Percentiles rank a stretch among this genome's conserved stretches.
These are phyloP conservation scores for Calonectria multiphialidica DNA, from an alignment of 2,329 filamentous ascomycete genomes.

Conservation along the genomic window DNA sequence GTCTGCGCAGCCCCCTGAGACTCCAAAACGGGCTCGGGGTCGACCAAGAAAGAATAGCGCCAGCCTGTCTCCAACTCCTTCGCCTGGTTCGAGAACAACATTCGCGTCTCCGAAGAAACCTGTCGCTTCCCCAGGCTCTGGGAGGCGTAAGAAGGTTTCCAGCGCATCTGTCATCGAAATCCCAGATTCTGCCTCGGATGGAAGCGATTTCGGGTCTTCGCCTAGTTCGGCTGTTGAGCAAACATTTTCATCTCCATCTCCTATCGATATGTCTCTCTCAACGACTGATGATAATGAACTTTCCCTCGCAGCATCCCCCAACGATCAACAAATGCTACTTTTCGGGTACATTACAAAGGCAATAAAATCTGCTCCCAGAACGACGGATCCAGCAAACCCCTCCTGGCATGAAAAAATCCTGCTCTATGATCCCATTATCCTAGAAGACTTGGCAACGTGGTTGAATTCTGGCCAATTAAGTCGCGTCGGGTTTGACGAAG, in stretches of 20 bases:
- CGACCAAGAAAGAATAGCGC: slow-evolving; percentile 54
- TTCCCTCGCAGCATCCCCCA: slow-evolving; percentile 53
- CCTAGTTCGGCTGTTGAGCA: slow-evolving; percentile 50
- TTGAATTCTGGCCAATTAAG: slow-evolving; percentile 79
- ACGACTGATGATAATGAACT: slow-evolving; percentile 60
- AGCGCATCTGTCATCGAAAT: slow-evolving; percentile 57
- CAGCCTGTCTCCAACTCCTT: slow-evolving; percentile 10
- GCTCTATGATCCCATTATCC: slow-evolving; percentile 89
- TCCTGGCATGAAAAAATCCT: slow-evolving; percentile 95
- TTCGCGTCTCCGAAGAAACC: slow-evolving; percentile 26
- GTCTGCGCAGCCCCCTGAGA: slow-evolving; percentile 47
- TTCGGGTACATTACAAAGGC: slow-evolving; percentile 68
- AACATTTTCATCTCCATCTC: slow-evolving; percentile 58
- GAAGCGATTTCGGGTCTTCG: slow-evolving; percentile 44
- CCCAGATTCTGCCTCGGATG: slow-evolving; percentile 63
- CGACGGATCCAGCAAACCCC: slow-evolving; percentile 62
- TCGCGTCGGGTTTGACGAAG: slow-evolving; percentile 72
- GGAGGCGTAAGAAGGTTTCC: slow-evolving; percentile 26
- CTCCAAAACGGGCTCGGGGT: slow-evolving; percentile 54
- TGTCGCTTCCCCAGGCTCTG: slow-evolving; percentile 20
- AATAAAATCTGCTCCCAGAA: slow-evolving; percentile 62
- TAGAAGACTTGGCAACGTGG: slow-evolving; percentile 89
- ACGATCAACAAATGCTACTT: slow-evolving; percentile 57
- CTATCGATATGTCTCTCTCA: slow-evolving; percentile 57
- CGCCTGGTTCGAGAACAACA: slow-evolving; percentile 23